Percentiles rank a stretch among this genome's conserved stretches.
These are phyloP conservation scores for Picochlorum sp. DNA, from an alignment of 139 green algal species.

Conservation along the genomic window DNA sequence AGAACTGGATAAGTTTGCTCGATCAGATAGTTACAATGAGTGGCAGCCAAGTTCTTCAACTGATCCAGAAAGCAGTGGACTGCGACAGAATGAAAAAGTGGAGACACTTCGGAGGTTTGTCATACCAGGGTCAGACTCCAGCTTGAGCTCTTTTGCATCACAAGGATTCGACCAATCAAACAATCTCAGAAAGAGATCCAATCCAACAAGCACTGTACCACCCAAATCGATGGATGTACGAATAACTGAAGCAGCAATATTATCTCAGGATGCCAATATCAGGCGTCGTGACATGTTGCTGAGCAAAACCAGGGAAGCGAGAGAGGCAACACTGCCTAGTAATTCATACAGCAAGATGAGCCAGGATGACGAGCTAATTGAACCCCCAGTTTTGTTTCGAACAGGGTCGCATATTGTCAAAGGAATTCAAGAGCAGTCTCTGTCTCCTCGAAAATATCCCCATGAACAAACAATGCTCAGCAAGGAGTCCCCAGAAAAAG, in stretches of 20 bases:
- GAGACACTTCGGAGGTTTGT: no score
- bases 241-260: not conserved
- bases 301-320: not conserved
- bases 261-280: not conserved
- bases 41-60: no score
- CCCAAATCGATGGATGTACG: not conserved
- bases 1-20: slow-evolving; percentile 1
- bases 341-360: not conserved
- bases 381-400: slow-evolving; percentile 6
- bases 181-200: not conserved
- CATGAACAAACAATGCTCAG: no score
- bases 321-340: slow-evolving; percentile 3
- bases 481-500: not conserved
- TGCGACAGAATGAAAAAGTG: no score
- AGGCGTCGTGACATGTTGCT: not conserved
- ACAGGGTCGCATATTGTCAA: slow-evolving; percentile 4
- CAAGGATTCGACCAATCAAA: not conserved
- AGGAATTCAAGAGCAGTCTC: not conserved
- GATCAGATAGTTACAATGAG: not conserved
- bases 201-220: not conserved
- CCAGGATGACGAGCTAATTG: slow-evolving; percentile 7
- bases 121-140: no score
- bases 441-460: not conserved
- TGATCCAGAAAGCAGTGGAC: no score
- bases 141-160: not conserved